These are phyloP conservation scores for Haberlea rhodopensis DNA, from an alignment of 257 asterid genomes.

Conservation along the genomic window DNA sequence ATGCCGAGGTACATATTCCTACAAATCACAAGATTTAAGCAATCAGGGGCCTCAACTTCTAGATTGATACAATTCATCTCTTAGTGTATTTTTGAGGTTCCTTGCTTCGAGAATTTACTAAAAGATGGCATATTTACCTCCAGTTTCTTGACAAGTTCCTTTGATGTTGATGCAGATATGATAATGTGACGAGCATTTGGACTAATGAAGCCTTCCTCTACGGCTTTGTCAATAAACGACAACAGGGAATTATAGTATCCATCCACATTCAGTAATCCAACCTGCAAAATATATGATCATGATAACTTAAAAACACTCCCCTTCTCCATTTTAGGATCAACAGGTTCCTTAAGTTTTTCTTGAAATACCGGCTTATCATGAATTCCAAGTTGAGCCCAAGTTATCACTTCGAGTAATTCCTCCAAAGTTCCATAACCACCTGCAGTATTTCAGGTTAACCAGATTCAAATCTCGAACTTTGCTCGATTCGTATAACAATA, in stretches of 20 bases:
- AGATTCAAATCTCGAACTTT: neutral
- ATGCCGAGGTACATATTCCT: conserved; percentile 59
- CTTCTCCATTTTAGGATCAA: neutral
- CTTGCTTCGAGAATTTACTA: neutral
- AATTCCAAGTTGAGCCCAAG: conserved; percentile 99
- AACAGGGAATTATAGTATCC: conserved; percentile 79
- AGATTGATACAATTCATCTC: neutral
- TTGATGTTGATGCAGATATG: conserved; percentile 83
- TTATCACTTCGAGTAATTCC: conserved; percentile 93
- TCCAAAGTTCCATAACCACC: conserved; percentile 99
- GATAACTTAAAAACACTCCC: neutral
- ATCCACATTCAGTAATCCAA: conserved; percentile 89
- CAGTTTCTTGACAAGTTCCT: conserved; percentile 75
- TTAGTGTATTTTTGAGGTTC: neutral
- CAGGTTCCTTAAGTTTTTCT: conserved; percentile 7
- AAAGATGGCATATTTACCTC: conserved; percentile 50
- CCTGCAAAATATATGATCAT: conserved; percentile 44
- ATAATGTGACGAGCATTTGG: conserved; percentile 88
- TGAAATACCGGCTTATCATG: conserved; percentile 88
- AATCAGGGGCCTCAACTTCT: neutral
- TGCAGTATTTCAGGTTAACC: conserved; percentile 25
- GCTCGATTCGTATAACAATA: neutral
- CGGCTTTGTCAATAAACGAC: conserved; percentile 88
- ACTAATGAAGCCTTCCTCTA: conserved; percentile 82
- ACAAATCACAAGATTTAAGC: neutral